Evolutionary conservation across 1,284 basidiomycete species (phyloP), one percentile per base, ranked within the genome.

Genomic region (Apiotrichum siamense): DNA sequence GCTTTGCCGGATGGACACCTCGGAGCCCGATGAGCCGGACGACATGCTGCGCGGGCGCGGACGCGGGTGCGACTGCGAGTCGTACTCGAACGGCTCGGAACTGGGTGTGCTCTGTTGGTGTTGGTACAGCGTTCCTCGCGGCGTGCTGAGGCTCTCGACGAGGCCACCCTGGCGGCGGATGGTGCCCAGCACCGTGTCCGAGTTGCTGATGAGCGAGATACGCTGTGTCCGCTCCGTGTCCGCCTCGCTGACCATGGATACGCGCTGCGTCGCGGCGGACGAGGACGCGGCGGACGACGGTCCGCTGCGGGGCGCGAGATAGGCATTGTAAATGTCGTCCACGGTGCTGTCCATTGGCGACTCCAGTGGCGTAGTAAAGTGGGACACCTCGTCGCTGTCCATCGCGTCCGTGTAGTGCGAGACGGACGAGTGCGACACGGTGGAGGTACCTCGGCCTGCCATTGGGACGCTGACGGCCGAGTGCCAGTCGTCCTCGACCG

Each of bases 351-450:
- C 37, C 39, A 41, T 7, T 5, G 24, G 39, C 25, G 39, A 27
- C 25, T 17, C 23, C 39, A 11, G 26, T 25, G 37, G 37, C 20
- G 37, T 24, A 10, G 9, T 7, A 35, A 35, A 35, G 10, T 10
- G 11, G 11, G 29, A 31, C 11, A 10, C 29, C 10, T 11, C 18
- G 12, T 7, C 10, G 5, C 37, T 47, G 6, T 54, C 52, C 25
- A 31, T 23, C 10, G 55, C 55, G 20, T 49, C 47, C 20, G 47
- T 29, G 47, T 57, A 57, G 40, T 56, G 45, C 10, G 56, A 50
- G 9, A 49, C 29, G 3, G 33, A 37, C 4, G 57, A 64, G 5
- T 47, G 46, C 17, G 59, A 49, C 0, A 49, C 25, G 0, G 53
- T 45, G 25, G 52, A 47, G 18, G 52, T 26, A 20, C 52, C n/a